Evolutionary conservation across 345 rosid species (phyloP).

Genomic region (Syzygium oleosum): DNA sequence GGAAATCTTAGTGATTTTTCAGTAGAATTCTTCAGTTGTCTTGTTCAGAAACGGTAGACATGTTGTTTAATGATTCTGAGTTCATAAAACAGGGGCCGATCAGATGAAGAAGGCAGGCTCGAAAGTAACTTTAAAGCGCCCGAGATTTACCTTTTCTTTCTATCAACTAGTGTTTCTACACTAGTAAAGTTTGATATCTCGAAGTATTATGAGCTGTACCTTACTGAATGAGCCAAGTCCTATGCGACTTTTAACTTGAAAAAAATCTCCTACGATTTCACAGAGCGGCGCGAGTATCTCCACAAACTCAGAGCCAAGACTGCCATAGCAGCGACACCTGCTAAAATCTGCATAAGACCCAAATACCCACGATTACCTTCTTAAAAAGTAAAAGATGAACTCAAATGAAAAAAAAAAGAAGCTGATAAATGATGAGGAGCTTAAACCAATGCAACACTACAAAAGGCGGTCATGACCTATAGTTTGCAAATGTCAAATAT

Average conservation of each 20-base stretch:
- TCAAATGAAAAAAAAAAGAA: neutral
- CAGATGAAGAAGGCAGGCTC: neutral
- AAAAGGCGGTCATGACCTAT: neutral
- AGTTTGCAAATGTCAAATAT: neutral
- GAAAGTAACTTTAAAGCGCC: neutral
- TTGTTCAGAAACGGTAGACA: neutral
- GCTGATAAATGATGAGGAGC: neutral
- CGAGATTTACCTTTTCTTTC: neutral
- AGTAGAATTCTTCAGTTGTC: neutral
- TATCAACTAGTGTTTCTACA: neutral
- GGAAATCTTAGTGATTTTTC: neutral
- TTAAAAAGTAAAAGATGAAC: neutral
- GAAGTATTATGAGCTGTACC: neutral
- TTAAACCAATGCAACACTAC: neutral
- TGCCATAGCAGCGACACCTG: slow-evolving; percentile 44
- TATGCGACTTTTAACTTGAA: neutral
- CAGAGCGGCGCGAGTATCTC: slow-evolving; percentile 46
- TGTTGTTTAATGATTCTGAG: neutral
- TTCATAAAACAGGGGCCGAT: neutral
- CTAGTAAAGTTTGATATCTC: neutral
- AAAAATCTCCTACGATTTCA: slow-evolving; percentile 5
- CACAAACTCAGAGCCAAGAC: slow-evolving; percentile 45
- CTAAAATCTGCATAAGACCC: slow-evolving; percentile 39
- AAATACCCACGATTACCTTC: neutral
- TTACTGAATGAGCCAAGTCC: neutral